phyloP scores from a whole-genome alignment of 768 basidiomycete genomes.

The Phaffia tasmanica region DNA sequence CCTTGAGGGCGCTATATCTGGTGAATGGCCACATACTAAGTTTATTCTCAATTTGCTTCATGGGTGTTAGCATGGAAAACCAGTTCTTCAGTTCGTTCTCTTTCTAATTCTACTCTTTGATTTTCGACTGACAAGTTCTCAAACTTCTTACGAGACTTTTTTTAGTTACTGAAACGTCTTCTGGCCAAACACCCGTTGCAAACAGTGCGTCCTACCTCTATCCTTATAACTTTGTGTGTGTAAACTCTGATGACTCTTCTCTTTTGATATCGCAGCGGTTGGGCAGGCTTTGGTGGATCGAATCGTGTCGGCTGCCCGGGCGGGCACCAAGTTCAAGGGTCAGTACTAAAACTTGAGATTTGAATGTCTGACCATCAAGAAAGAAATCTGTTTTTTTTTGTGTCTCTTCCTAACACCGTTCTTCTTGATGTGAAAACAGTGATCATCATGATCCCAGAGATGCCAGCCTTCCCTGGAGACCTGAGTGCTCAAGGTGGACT shows the following conservation, averaged over 20 bases:
- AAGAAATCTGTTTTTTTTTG: not conserved
- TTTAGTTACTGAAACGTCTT: not conserved
- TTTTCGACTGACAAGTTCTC: conserved; percentile 22
- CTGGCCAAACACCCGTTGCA: not conserved
- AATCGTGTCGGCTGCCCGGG: conserved; percentile 64
- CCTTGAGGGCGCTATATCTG: no score
- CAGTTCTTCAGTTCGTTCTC: conserved; percentile 32
- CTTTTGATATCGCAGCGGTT: conserved; percentile 44
- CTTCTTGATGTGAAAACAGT: conserved; percentile 43
- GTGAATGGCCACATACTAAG: no score
- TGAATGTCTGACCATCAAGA: not conserved
- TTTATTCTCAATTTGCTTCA: no score
- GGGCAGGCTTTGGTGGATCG: conserved; percentile 71
- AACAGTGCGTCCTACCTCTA: not conserved
- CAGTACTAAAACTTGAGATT: conserved; percentile 6
- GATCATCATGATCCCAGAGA: conserved; percentile 74
- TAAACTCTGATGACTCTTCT: not conserved
- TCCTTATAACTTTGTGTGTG: not conserved
- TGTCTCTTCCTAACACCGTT: not conserved
- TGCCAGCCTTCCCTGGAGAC: conserved; percentile 81
- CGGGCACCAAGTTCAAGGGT: conserved; percentile 67
- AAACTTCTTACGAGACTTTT: conserved; percentile 14
- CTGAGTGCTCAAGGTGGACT: conserved; percentile 50
- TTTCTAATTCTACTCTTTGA: no score
- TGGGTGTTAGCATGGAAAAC: conserved; percentile 47